Conservation (phyloP, 2,329 filamentous ascomycete species). For the Botrytis sinoallii region DNA sequence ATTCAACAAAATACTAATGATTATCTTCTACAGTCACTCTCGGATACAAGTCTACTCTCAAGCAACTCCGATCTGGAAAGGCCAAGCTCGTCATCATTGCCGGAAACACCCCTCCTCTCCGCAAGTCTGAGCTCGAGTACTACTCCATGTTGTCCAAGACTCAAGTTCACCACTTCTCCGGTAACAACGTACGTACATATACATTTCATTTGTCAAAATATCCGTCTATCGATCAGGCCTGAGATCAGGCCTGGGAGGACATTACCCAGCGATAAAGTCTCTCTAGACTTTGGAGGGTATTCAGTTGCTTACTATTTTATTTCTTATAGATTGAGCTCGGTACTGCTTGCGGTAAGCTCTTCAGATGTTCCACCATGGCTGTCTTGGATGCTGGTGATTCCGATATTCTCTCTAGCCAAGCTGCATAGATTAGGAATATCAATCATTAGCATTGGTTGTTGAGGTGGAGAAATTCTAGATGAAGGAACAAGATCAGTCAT, state of each 20-base stretch:
- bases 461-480: constrained; percentile 15
- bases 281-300: constrained; percentile 83
- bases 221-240: constrained; percentile 24
- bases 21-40: constrained; percentile 62
- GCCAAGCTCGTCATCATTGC: constrained; percentile 97
- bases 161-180: constrained; percentile 94
- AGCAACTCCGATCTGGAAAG: constrained; percentile 91
- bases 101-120: constrained; percentile 94
- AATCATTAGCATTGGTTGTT: constrained; percentile 2
- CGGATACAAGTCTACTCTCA: constrained; percentile 86
- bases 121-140: constrained; percentile 97
- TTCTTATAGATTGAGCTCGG: constrained; percentile 85
- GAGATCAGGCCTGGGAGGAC: constrained; percentile 41
- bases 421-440: constrained; percentile 48
- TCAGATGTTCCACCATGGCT: constrained; percentile 96
- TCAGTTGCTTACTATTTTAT: constrained; percentile 52
- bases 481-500: constrained; percentile 9
- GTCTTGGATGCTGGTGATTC: constrained; percentile 97
- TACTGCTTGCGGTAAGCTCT: constrained; percentile 98
- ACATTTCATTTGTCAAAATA: constrained; percentile 31
- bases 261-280: constrained; percentile 90
- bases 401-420: constrained; percentile 85
- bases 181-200: constrained; percentile 87
- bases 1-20: constrained; percentile 17
- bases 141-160: constrained; percentile 93